Conservation (phyloP, 208 protist species). For the Porcisia hertigi region DNA sequence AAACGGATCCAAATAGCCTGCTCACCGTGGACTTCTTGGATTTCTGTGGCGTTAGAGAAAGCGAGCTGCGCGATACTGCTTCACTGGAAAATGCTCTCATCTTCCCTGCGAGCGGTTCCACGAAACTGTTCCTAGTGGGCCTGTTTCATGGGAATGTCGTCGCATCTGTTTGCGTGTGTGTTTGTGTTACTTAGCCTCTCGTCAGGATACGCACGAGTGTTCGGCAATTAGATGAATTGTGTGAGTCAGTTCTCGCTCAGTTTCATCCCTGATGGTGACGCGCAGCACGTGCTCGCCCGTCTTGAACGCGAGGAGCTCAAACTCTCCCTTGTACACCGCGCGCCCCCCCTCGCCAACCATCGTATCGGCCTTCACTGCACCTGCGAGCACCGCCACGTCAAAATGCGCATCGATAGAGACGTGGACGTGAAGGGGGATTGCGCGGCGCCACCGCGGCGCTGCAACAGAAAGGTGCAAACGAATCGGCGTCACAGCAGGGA, state of each 20-base stretch:
- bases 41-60: too few species aligned
- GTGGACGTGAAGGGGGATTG: conserved; percentile 57
- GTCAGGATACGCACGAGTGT: conserved; percentile 12
- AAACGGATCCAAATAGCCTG: too few species aligned
- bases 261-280: conserved; percentile 60
- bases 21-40: too few species aligned
- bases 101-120: too few species aligned
- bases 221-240: conserved; percentile 54
- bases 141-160: neutral
- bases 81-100: too few species aligned
- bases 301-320: conserved; percentile 83
- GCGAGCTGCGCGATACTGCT: too few species aligned
- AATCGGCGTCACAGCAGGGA: conserved; percentile 65
- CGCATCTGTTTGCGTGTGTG: neutral
- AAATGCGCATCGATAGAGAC: conserved; percentile 63
- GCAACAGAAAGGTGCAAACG: conserved; percentile 46
- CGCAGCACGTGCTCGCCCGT: conserved; percentile 68
- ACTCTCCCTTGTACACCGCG: conserved; percentile 41
- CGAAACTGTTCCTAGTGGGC: neutral
- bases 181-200: neutral
- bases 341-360: conserved; percentile 53
- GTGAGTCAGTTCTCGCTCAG: conserved; percentile 64
- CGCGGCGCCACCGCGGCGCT: conserved; percentile 59
- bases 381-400: conserved; percentile 71
- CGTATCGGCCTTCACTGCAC: conserved; percentile 48